A percentile compares a stretch with the other conserved stretches of the same genome.
phyloP scores from a whole-genome alignment of 208 protist species.

The Trypanosoma avium region DNA sequence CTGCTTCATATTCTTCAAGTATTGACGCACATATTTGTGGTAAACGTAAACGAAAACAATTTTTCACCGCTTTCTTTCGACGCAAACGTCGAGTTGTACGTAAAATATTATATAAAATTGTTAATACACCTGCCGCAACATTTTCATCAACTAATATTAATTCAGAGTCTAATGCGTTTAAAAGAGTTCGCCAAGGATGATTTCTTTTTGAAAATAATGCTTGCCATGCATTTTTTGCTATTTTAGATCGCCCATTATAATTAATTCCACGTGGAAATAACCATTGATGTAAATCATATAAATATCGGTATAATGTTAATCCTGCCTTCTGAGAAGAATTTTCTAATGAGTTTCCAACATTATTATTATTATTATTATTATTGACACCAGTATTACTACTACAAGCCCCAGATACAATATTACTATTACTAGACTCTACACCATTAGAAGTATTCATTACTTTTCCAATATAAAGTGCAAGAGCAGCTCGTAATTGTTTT shows the following conservation, averaged over 20 bases:
- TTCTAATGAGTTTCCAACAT: too few relatives aligned
- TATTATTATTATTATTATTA: neutral
- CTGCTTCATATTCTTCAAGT: constrained; percentile 31
- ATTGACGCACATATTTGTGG: constrained; percentile 40
- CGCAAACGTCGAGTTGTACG: constrained; percentile 27
- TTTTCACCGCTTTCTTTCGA: constrained; percentile 29
- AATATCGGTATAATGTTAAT: constrained; percentile 8
- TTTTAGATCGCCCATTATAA: neutral
- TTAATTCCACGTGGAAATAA: constrained; percentile 10
- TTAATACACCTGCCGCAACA: constrained; percentile 43
- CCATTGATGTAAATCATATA: constrained; percentile 21
- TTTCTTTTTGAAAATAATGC: constrained; percentile 56
- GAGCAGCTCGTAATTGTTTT: constrained; percentile 14
- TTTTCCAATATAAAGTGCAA: neutral
- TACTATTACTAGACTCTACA: neutral
- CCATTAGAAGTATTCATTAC: neutral
- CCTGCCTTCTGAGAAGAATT: constrained; percentile 7
- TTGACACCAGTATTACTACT: neutral
- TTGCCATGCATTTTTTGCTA: constrained; percentile 42
- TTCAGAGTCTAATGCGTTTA: constrained; percentile 46
- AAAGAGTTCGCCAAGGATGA: constrained; percentile 45
- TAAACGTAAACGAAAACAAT: constrained; percentile 53
- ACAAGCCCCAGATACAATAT: neutral
- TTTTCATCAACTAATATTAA: constrained; percentile 34
- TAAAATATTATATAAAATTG: constrained; percentile 74